Evolutionary conservation across 108 stramenopile species (phyloP).

Genomic region (Cylindrotheca closterium): DNA sequence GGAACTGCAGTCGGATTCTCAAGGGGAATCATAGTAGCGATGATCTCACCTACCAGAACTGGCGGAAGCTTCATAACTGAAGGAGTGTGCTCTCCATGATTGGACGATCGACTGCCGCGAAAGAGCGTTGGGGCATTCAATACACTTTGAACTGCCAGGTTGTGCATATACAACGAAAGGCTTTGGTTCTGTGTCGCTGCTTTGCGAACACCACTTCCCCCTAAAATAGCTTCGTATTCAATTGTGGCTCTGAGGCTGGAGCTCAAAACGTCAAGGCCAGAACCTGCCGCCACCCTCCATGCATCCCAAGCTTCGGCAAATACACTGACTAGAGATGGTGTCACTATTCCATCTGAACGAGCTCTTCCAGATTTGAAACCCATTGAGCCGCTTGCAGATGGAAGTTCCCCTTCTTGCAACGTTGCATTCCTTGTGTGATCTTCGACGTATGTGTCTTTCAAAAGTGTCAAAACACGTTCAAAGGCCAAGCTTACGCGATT

Average conservation of each 20-base stretch:
- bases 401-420: not conserved
- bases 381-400: not conserved
- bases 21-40: conserved; percentile 37
- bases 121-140: conserved; percentile 58
- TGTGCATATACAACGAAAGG: conserved; percentile 43
- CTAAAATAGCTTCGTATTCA: conserved; percentile 29
- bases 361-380: conserved; percentile 27
- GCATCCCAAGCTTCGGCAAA: conserved; percentile 41
- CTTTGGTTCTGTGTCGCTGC: conserved; percentile 14
- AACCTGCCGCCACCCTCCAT: conserved; percentile 30
- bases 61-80: conserved; percentile 56
- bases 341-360: conserved; percentile 25
- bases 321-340: conserved; percentile 3
- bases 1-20: conserved; percentile 70
- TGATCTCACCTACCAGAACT: conserved; percentile 49
- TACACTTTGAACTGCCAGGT: conserved; percentile 43
- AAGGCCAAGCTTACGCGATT: conserved; percentile 11
- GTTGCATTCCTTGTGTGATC: conserved; percentile 1
- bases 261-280: conserved; percentile 25
- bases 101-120: conserved; percentile 1
- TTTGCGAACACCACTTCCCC: conserved; percentile 1
- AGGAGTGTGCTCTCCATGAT: not conserved
- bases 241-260: conserved; percentile 42
- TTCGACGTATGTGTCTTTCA: not conserved
- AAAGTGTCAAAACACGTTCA: conserved; percentile 2